phyloP scores from a whole-genome alignment of 2,329 filamentous ascomycete genomes.

The Cordyceps tenuipes region DNA sequence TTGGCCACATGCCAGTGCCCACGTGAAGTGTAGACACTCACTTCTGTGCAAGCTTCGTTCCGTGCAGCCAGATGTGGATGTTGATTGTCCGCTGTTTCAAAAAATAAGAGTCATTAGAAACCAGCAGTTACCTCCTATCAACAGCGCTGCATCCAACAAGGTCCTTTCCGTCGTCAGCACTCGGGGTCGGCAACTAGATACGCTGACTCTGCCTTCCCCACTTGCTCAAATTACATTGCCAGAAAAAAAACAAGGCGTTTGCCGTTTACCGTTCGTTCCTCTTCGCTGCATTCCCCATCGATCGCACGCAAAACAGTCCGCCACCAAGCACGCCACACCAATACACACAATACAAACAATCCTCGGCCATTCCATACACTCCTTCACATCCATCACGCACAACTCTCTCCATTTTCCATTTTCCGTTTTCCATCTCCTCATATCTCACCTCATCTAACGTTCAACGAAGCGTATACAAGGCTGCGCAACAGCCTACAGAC shows the following conservation, averaged over 20 bases:
- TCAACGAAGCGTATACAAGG: background rate
- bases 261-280: background rate
- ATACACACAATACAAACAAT: background rate
- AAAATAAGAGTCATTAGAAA: background rate
- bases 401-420: background rate
- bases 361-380: background rate
- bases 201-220: background rate
- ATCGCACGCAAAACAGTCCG: background rate
- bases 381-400: too few relatives aligned
- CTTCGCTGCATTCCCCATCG: background rate
- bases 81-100: background rate
- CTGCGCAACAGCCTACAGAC: background rate
- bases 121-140: background rate
- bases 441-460: background rate
- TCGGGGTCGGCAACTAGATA: background rate
- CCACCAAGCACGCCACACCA: background rate
- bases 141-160: background rate
- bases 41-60: background rate
- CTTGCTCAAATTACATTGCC: constrained; percentile 5
- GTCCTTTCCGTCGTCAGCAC: background rate
- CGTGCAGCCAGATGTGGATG: background rate
- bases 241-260: background rate
- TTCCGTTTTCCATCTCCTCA: background rate
- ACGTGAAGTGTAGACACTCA: constrained; percentile 2
- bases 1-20: constrained; percentile 11